Evolutionary conservation across 176 grass and related monocot species (phyloP), one percentile per base, ranked within the genome.

Genomic region (Echinochloa phyllopogon): DNA sequence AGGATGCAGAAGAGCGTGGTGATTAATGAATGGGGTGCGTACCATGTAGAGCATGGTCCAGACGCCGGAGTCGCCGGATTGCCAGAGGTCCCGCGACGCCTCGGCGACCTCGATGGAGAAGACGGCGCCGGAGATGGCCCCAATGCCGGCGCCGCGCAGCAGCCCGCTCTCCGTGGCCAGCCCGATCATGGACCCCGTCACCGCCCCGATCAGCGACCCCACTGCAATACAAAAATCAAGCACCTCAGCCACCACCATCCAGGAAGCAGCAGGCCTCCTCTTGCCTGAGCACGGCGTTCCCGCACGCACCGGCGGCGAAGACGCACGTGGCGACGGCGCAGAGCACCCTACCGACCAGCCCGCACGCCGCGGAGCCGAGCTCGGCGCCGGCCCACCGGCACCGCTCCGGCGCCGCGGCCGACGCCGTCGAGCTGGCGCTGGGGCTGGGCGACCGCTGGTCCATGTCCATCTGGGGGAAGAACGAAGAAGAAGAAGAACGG

Each of bases 91-190:
- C 20, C 86, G 76, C 38, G 90, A 95, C 36, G 92, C 91, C 64
- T 98, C 91, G 5, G 88, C 82, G 44, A 90, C 91, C 89, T 98
- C 95, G 24, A 98, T 91, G 36, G 92, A 86, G 95, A 98, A 95
- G 44, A 98, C 89, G 77, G 95, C 95, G 59, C 95, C 95, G 75
- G 95, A 98, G 64, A 95, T 93, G 76, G 95, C 95, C 17, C 95
- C 95, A 75, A 97, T 93, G 82, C 88, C 92, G 72, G 95, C 88
- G 42, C 92, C 91, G 24, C 94, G 80, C 66, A 93, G 75, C 62
- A 93, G 66, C 10, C 94, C 94, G 40, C 88, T 95, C 86, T 95
- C 94, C 2, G 91, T 89, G 15, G 77, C 88, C 29, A 93, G 58
- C 65, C 94, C 91, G 29, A 91, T 85, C 77, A 91, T 42, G 33